Base-by-base conservation (phyloP, 202 grass and related monocot genomes). In the Alloteropsis angusta region DNA sequence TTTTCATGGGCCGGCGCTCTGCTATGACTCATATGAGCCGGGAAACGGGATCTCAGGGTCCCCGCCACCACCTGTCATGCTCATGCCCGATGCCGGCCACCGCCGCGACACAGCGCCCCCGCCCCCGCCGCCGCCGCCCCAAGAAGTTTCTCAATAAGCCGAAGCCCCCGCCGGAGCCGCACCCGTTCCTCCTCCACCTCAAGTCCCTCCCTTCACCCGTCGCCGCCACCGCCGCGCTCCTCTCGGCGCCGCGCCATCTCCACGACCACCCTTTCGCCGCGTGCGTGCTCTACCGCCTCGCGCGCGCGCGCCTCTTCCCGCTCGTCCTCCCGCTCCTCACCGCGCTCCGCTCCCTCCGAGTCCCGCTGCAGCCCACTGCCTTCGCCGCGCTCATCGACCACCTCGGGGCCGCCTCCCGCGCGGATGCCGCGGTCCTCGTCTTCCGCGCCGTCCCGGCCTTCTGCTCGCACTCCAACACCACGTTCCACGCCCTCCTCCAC, bases 231-330 rank as follows among this genome's bases (percentile, higher is more conserved):
- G 82, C 79, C 41, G 68, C 71, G 68, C 80, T 97, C 65, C 85
- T 90, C 44, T 74, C 88, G 2, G 56, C 80, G 61, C 75, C 83
- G 71, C 80, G 83, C 19, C 71, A 38, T 39, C 73, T 85, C 52
- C 80, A 88, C 64, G 79, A 88, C 77, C 85, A 97, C 81, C 93
- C 85, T 9, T 83, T 90, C 57, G 91, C 90, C 42, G 78, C 93
- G 76, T 91, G 88, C 26, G 78, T 97, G 34, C 68, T 93, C 78
- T 93, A 97, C 85, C 93, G 86, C 70, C 66, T 97, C 49, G 86
- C 88, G 14, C 83, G 85, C 36, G 80, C 76, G 67, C 83, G 80
- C 45, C 88, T 89, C 54, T 81, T 97, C 74, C 80, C 81, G 3
- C 65, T 88, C 48, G 17, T 96, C 54, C 75, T 76, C 10, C 76